Percentiles rank a stretch among this genome's conserved stretches.
Evolutionary conservation across 2,329 filamentous ascomycete species (phyloP).

Genomic region (Colletotrichum sp.): DNA sequence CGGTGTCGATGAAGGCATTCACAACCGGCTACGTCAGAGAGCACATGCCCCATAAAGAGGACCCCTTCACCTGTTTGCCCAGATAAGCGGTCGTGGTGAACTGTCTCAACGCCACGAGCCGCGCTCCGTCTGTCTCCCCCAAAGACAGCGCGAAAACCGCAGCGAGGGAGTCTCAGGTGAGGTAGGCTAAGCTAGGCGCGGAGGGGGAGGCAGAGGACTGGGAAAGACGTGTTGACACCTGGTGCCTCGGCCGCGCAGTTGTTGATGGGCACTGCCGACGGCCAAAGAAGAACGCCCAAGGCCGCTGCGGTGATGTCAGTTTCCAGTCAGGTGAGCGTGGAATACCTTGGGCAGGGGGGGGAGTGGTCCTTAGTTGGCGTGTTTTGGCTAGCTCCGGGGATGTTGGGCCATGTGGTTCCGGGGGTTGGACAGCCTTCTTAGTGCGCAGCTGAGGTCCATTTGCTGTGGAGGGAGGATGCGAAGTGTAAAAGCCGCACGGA

Average conservation of each 20-base stretch:
- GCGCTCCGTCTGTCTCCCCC: neutral
- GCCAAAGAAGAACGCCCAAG: neutral
- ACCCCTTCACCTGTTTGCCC: neutral
- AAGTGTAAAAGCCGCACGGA: neutral
- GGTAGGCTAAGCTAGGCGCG: neutral
- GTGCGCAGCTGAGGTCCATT: neutral
- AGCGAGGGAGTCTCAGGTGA: neutral
- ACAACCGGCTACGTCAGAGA: constrained; percentile 2
- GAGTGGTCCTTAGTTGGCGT: neutral
- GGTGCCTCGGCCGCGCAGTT: neutral
- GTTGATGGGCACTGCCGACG: neutral
- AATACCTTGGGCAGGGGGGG: neutral
- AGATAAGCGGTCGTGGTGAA: neutral
- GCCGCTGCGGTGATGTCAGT: constrained; percentile 17
- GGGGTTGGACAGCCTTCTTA: neutral
- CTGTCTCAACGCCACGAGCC: constrained; percentile 19
- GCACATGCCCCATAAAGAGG: neutral
- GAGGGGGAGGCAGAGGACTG: neutral
- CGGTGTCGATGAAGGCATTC: constrained; percentile 7
- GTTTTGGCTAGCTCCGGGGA: constrained; percentile 2
- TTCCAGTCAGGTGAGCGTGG: constrained; percentile 6
- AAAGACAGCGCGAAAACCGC: neutral
- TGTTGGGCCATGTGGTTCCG: constrained; percentile 15
- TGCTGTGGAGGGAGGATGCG: neutral
- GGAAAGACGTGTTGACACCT: neutral